These are phyloP conservation scores for Dictyostelium purpureum DNA, from an alignment of 78 protist species.

Conservation along the genomic window DNA sequence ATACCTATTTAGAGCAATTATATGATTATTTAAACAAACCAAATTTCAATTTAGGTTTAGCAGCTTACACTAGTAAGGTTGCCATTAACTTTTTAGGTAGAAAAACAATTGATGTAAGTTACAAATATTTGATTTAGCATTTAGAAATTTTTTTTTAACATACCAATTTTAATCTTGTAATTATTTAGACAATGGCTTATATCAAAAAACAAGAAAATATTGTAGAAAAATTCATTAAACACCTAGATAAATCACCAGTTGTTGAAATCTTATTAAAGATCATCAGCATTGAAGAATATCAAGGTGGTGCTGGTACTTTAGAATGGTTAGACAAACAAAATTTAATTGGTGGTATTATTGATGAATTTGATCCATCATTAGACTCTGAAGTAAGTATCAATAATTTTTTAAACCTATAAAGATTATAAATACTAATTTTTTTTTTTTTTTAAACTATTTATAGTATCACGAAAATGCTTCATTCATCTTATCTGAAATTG, in stretches of 20 bases:
- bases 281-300: slow-evolving; percentile 66
- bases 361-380: slow-evolving; percentile 63
- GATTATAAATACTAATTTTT: too few relatives aligned
- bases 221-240: slow-evolving; percentile 71
- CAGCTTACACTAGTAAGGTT: slow-evolving; percentile 66
- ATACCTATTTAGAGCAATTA: slow-evolving; percentile 40
- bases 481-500: slow-evolving; percentile 75
- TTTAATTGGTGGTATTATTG: slow-evolving; percentile 67
- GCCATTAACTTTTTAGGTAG: slow-evolving; percentile 71
- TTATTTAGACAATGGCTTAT: slow-evolving; percentile 67
- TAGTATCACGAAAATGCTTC: slow-evolving; percentile 82
- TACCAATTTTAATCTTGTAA: too few relatives aligned
- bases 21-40: slow-evolving; percentile 47
- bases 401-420: too few relatives aligned
- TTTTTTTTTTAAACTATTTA: background rate
- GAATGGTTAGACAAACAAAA: slow-evolving; percentile 71
- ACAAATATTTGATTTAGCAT: too few relatives aligned
- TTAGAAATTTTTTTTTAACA: background rate
- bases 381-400: slow-evolving; percentile 68
- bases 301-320: slow-evolving; percentile 82
- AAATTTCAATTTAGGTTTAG: slow-evolving; percentile 49
- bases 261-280: slow-evolving; percentile 79
- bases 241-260: slow-evolving; percentile 78
- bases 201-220: slow-evolving; percentile 63
- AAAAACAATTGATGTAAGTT: slow-evolving; percentile 67